These are phyloP conservation scores for Vigna reflexopilosa DNA, from an alignment of 306 rosid species.

Conservation along the genomic window DNA sequence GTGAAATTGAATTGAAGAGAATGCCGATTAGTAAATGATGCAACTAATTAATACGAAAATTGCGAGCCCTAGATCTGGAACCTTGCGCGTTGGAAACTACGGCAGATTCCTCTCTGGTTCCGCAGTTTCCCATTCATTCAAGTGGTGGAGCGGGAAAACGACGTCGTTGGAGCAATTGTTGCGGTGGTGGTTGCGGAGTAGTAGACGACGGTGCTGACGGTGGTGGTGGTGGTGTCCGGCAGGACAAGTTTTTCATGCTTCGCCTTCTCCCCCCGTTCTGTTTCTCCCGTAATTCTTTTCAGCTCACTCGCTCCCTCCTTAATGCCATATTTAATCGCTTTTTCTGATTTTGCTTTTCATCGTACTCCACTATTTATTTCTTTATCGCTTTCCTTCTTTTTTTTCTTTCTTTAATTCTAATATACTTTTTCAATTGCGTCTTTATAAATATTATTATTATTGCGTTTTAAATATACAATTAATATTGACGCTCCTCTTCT, in stretches of 20 bases:
- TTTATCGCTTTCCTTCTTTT: neutral
- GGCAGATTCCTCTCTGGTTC: slow-evolving; percentile 96
- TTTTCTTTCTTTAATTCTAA: neutral
- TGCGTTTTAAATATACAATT: neutral
- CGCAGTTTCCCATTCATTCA: slow-evolving; percentile 93
- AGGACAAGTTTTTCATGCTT: slow-evolving; percentile 60
- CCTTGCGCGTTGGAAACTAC: slow-evolving; percentile 98
- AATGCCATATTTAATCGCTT: neutral
- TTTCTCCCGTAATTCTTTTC: slow-evolving; percentile 26
- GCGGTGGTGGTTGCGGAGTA: slow-evolving; percentile 12
- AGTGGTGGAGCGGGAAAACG: slow-evolving; percentile 30
- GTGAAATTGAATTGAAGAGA: neutral
- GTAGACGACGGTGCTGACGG: slow-evolving; percentile 22
- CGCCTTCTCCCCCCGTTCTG: slow-evolving; percentile 9
- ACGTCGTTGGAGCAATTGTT: slow-evolving; percentile 33
- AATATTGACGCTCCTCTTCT: slow-evolving; percentile 8
- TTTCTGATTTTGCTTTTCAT: neutral
- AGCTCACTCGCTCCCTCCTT: neutral
- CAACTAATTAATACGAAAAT: neutral
- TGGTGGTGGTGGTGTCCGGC: slow-evolving; percentile 29
- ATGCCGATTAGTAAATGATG: neutral
- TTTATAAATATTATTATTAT: neutral
- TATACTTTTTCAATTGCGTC: neutral
- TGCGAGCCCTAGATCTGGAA: slow-evolving; percentile 65
- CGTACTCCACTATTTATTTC: neutral